Evolutionary conservation across 148 eudicot species (phyloP), one percentile per base, ranked within the genome.

Genomic region (Amaranthus palmeri): DNA sequence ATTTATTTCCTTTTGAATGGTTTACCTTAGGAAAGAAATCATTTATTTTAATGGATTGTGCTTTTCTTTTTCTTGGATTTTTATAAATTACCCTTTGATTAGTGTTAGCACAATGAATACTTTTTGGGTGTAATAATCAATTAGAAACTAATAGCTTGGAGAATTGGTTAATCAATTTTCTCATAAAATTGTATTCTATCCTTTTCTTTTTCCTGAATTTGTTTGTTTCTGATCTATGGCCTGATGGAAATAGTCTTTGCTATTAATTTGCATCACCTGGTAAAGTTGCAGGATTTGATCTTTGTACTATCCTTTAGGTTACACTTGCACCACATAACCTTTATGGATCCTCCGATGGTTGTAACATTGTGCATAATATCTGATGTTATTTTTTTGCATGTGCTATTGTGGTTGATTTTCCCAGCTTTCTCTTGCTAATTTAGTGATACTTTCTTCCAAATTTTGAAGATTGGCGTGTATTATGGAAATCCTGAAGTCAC

Each of bases 401-500:
- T 54, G n/a, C 49, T 66, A n/a, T 59, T 66, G 15, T 43, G 55
- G 60, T 71, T 45, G 40, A 65, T 6, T 12, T 15, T 14, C 48
- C 42, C 45, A 61, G 66, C 52, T 52, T 69, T 43, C 41, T 67
- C 54, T 48, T 46, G 43, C 11, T 3, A 10, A 14, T 70, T 48
- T 52, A 53, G 17, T 75, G 58, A 36, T 60, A 36, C 14, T 80
- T 44, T 61, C 70, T 80, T 17, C 40, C 3, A 8, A 11, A 61
- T 65, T 45, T 63, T 47, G 51, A 76, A 93, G 98, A 93, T 93
- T 82, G 98, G 98, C 10, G 98, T 93, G 56, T 91, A 78, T 84
- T 93, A 93, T 74, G 96, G 98, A 66, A 93, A 93, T 86, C 98
- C 98, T 79, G 98, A 93, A 89, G 98, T 93, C 72, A 93, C 98